These are phyloP conservation scores for Abortiporus biennis DNA, from an alignment of 1,284 basidiomycete genomes.

Conservation along the genomic window DNA sequence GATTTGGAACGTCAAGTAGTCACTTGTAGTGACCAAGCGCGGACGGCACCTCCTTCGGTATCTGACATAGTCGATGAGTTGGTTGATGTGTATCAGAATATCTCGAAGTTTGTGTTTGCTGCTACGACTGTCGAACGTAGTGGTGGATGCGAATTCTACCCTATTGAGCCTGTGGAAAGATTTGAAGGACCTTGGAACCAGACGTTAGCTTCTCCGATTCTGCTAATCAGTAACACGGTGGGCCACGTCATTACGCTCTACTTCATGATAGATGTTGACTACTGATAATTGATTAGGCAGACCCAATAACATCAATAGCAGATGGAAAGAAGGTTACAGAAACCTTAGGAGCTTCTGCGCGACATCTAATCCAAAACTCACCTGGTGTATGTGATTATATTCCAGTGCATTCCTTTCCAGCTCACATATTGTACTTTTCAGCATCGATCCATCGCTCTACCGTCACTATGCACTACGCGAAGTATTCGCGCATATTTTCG, in stretches of 20 bases:
- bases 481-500: slow-evolving; percentile 18
- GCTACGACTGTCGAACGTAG: slow-evolving; percentile 18
- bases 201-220: slow-evolving; percentile 21
- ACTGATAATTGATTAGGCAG: slow-evolving; percentile 10
- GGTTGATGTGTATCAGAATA: slow-evolving; percentile 14
- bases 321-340: slow-evolving; percentile 18
- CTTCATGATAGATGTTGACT: background rate
- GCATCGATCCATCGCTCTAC: slow-evolving; percentile 18
- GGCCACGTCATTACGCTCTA: slow-evolving; percentile 1
- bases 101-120: slow-evolving; percentile 17
- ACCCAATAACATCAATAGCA: slow-evolving; percentile 23
- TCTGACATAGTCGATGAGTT: slow-evolving; percentile 19
- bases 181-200: slow-evolving; percentile 24
- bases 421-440: slow-evolving; percentile 5
- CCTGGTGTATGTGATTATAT: slow-evolving; percentile 19
- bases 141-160: slow-evolving; percentile 21
- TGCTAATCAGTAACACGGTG: slow-evolving; percentile 23
- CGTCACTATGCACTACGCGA: slow-evolving; percentile 18
- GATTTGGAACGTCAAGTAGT: slow-evolving; percentile 21
- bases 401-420: background rate
- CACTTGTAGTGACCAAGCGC: slow-evolving; percentile 21
- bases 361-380: slow-evolving; percentile 20
- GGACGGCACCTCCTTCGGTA: slow-evolving; percentile 14
- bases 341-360: slow-evolving; percentile 17
- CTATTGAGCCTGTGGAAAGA: slow-evolving; percentile 17